phyloP scores from a whole-genome alignment of 306 rosid genomes.

The Acacia acuminata region DNA sequence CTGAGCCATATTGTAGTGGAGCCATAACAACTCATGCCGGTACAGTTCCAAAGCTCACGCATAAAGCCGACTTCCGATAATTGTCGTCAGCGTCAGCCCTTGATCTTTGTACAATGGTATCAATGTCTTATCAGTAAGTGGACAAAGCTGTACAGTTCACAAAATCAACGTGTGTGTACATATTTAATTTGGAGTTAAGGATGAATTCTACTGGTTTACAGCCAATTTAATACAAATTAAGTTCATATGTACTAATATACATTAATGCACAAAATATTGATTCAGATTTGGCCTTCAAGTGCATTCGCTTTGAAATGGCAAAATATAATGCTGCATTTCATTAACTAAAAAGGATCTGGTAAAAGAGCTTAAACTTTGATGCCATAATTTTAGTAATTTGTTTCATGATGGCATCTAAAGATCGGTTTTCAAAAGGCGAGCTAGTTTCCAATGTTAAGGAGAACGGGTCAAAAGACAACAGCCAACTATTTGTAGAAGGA shows the following conservation, averaged over 20 bases:
- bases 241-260: neutral
- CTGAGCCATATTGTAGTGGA: neutral
- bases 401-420: neutral
- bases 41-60: neutral
- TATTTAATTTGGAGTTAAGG: neutral
- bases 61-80: neutral
- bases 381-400: neutral
- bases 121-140: too few species aligned
- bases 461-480: neutral
- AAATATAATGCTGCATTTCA: neutral
- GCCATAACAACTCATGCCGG: neutral
- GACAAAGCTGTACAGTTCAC: neutral
- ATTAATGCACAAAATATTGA: neutral
- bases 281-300: conserved; percentile 1
- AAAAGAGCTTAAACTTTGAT: neutral
- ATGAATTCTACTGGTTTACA: neutral
- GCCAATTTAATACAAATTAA: neutral
- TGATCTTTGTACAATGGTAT: too few species aligned
- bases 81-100: neutral
- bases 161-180: too few species aligned
- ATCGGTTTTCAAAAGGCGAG: neutral
- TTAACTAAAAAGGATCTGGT: neutral
- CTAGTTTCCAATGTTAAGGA: neutral
- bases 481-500: neutral
- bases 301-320: neutral